Conservation (phyloP, 108 stramenopile genomes). For the Epithemia pelagica region DNA sequence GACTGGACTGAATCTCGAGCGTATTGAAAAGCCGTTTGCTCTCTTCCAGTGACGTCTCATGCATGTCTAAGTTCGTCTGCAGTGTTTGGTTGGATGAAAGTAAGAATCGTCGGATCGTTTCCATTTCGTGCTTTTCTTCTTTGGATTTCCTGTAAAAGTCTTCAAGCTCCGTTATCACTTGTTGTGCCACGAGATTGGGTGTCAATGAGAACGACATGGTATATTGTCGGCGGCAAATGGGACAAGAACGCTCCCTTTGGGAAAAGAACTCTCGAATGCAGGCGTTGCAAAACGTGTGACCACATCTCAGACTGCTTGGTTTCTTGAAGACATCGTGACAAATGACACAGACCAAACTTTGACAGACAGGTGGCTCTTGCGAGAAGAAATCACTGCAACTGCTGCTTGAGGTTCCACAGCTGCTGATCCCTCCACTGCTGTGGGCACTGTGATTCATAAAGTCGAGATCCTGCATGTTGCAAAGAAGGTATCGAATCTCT, state of each 20-base stretch:
- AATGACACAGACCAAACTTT: slow-evolving; percentile 6
- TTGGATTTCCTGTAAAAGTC: not conserved
- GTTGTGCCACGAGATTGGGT: not conserved
- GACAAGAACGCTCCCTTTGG: not conserved
- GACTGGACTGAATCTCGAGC: not conserved
- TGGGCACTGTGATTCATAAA: no score
- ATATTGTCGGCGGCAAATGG: not conserved
- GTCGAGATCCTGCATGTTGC: no score
- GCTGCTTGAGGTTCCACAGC: not conserved
- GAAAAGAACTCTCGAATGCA: slow-evolving; percentile 1
- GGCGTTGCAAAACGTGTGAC: slow-evolving; percentile 5
- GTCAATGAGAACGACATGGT: not conserved
- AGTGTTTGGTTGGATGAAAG: not conserved
- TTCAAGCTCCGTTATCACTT: not conserved
- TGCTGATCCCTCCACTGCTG: not conserved
- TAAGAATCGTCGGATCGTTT: not conserved
- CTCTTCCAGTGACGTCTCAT: not conserved
- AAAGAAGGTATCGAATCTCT: no score
- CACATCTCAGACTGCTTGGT: slow-evolving; percentile 1
- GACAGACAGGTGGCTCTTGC: not conserved
- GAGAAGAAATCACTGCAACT: not conserved
- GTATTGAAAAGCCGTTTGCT: not conserved
- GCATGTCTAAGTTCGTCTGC: not conserved
- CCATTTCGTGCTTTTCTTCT: not conserved
- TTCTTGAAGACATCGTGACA: slow-evolving; percentile 10